Base-by-base conservation (phyloP, 2,329 filamentous ascomycete genomes). In the Tricladium varicosporioides region DNA sequence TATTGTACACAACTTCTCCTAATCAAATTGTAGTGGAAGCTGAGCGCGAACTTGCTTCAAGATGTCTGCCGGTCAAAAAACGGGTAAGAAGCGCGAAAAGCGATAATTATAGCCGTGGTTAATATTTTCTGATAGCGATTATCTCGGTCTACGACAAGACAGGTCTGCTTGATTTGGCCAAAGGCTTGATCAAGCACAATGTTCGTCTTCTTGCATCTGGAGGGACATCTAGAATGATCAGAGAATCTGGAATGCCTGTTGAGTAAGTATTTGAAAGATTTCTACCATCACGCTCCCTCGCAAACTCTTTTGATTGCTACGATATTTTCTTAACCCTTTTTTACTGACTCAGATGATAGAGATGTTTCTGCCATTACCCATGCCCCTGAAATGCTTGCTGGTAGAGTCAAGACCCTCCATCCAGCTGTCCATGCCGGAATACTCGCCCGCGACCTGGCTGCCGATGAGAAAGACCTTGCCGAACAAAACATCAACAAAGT, bases 71-170 rank as follows among this genome's bases (percentile, higher is more conserved):
- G 53, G 46, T 33, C 59, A 58, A 36, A 67, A 65, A 54, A 66
- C 64, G 53, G 65, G 65, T 57, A 44, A 11, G 15, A 13, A 14
- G 13, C 8, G 14, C 10, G n/a, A 40, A 45, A 11, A 22, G n/a
- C 14, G 8, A 16, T 14, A n/a, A 22, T 16, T 45, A 9, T 53
- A 10, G 44, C 15, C 42, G 3, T 42, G 43, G 45, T 60, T 63
- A 56, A 60, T 53, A 18, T 53, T 33, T 45, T 57, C 18, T n/a
- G 33, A 54, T 51, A 80, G 94, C 94, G 65, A 97, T 99, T 72
- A 83, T 99, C 73, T 97, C 93, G 65, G 94, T 97, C 80, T 97
- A 94, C 74, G 91, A 99, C 83, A 99, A 99, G 86, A 97, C 93
- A 56, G 94, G 92, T 60, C 84, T 96, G 65, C 79, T 97, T 65